Conservation (phyloP, 192 early-diverging fungal genomes). For the Coemansia sp. region DNA sequence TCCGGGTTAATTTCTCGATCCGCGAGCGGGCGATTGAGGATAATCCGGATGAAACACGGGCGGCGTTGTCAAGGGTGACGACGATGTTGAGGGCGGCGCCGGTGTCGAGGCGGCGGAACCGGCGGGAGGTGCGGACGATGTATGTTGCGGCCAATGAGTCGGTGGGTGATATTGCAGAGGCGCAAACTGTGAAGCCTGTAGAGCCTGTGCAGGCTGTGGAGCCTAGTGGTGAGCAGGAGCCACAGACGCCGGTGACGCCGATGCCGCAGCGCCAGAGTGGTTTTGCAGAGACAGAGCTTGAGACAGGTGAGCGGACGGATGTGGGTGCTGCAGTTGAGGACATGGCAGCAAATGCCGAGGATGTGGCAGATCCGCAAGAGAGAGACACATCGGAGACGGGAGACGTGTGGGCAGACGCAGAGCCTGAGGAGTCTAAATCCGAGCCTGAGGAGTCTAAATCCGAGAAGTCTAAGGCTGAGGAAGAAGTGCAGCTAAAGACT, state of each 20-base stretch:
- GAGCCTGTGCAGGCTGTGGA: not conserved
- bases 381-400: too few relatives aligned
- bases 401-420: too few relatives aligned
- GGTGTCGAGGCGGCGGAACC: conserved; percentile 19
- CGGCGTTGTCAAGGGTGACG: conserved; percentile 39
- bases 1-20: conserved; percentile 52
- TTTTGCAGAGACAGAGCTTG: too few relatives aligned
- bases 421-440: too few relatives aligned
- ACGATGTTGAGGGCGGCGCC: conserved; percentile 45
- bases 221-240: not conserved
- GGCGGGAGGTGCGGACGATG: conserved; percentile 52
- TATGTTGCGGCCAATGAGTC: conserved; percentile 20
- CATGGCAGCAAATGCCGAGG: not conserved
- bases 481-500: conserved; percentile 6
- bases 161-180: not conserved
- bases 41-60: conserved; percentile 50
- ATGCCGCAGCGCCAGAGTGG: too few relatives aligned
- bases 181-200: not conserved
- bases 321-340: too few relatives aligned
- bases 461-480: not conserved
- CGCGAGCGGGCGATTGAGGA: conserved; percentile 45
- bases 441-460: not conserved
- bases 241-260: too few relatives aligned
- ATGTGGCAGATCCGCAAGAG: not conserved
- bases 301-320: too few relatives aligned